Evolutionary conservation across 257 asterid genomes (phyloP).

Genomic region (Voacanga thouarsii): DNA sequence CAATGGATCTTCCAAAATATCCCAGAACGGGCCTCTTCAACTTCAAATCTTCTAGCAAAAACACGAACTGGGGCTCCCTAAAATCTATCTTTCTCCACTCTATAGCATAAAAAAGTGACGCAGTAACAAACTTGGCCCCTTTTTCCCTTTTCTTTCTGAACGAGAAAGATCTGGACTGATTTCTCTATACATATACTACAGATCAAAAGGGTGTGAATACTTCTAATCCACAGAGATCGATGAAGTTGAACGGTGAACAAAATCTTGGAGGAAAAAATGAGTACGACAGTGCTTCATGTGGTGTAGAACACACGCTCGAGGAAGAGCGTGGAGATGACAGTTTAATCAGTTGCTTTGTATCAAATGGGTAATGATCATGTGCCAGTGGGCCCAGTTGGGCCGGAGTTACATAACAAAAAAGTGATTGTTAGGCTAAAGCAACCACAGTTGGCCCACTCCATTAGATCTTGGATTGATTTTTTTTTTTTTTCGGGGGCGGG

Average conservation of each 20-base stretch:
- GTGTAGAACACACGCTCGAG: background rate
- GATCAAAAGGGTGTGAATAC: background rate
- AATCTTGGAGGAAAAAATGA: background rate
- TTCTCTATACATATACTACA: background rate
- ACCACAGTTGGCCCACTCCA: background rate
- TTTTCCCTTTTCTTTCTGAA: background rate
- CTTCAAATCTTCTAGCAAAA: conserved; percentile 3
- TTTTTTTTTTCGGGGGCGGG: background rate
- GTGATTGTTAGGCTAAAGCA: background rate
- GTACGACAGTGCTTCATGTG: background rate
- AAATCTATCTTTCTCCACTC: background rate
- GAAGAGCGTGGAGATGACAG: conserved; percentile 3
- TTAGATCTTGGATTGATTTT: background rate
- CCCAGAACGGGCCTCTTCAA: background rate
- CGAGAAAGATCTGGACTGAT: conserved; percentile 7
- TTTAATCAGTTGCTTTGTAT: background rate
- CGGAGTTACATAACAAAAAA: background rate
- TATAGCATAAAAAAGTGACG: background rate
- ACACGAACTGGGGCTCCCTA: background rate
- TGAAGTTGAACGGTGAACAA: background rate
- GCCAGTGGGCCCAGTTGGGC: background rate
- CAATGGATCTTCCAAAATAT: background rate
- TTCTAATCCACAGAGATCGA: background rate
- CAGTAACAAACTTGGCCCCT: background rate
- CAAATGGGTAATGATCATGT: background rate